Base-by-base conservation (phyloP, 306 rosid species). In the Lathyrus tuberosus region DNA sequence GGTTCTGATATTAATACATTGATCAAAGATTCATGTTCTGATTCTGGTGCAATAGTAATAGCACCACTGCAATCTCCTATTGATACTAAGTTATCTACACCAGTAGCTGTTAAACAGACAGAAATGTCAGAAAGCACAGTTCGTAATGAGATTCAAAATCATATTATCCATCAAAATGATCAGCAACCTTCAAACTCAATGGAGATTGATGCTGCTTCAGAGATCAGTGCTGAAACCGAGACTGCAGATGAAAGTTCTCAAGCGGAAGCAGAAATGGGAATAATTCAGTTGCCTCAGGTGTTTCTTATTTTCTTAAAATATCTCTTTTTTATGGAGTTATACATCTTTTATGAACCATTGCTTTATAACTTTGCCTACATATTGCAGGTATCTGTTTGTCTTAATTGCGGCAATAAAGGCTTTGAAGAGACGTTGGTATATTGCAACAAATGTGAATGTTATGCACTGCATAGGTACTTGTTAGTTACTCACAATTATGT, bases 321-420 rank as follows among this genome's bases (percentile, higher is more conserved):
- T 63, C 5, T 44, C 14, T 44, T 46, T 5, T 14, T 6, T 14
- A n/a, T 49, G 28, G 20, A 49, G 24, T 8, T 6, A 49, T 49
- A 49, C 9, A 8, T 3, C 37, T 72, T 60, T 51, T 60, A 1
- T 65, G 64, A 49, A 41, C 28, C 46, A 10, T 15, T 73, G 31
- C 16, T 33, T 26, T 62, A 62, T 77, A 47, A 22, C 20, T 33
- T 10, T 65, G 14, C 5, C 10, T 37, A 35, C 37, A 7, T 74
- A 46, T 67, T 40, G 58, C 70, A 83, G 86, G 79, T 53, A 17
- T 46, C 65, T 37, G 71, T 79, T 57, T 83, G 86, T 76, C 79
- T 75, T 5, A 62, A 4, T 2, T 76, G 84, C 42, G 81, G 86
- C 0, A 28, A 69, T 28, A 9, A 4, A 48, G 84, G 86, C 54